phyloP scores from a whole-genome alignment of 345 rosid genomes.

The Populus pruinosa region DNA sequence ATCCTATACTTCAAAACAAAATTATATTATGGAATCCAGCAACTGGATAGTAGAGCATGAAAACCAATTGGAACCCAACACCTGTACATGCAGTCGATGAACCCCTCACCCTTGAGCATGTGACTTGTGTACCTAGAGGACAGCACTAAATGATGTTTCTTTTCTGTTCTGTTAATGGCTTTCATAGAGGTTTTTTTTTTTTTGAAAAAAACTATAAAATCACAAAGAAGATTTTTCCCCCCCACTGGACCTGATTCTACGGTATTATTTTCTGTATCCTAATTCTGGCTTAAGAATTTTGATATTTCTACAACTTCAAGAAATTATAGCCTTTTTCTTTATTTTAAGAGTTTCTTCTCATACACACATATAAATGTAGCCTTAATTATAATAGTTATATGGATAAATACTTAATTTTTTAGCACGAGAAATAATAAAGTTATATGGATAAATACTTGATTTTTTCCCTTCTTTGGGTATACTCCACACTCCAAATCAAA shows the following conservation, averaged over 20 bases:
- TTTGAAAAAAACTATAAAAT: too few species aligned
- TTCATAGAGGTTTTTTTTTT: neutral
- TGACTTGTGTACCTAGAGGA: constrained; percentile 3
- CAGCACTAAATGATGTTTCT: neutral
- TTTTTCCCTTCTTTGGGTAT: neutral
- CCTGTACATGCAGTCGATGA: neutral
- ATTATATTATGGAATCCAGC: neutral
- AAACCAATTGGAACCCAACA: neutral
- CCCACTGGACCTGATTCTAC: too few species aligned
- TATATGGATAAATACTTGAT: neutral
- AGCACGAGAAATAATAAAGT: neutral
- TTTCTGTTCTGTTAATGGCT: neutral
- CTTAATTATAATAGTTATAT: too few species aligned
- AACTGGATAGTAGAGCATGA: neutral
- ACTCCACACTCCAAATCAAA: neutral
- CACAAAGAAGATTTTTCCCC: too few species aligned
- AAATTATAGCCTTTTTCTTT: too few species aligned
- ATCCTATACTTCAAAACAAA: neutral
- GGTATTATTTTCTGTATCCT: too few species aligned
- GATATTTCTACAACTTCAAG: too few species aligned
- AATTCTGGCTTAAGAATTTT: too few species aligned
- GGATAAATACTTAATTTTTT: neutral
- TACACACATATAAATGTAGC: too few species aligned
- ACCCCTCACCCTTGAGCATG: constrained; percentile 3
- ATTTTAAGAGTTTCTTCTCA: too few species aligned